These are phyloP conservation scores for Megacollybia platyphylla DNA, from an alignment of 1,284 basidiomycete species.

Conservation along the genomic window DNA sequence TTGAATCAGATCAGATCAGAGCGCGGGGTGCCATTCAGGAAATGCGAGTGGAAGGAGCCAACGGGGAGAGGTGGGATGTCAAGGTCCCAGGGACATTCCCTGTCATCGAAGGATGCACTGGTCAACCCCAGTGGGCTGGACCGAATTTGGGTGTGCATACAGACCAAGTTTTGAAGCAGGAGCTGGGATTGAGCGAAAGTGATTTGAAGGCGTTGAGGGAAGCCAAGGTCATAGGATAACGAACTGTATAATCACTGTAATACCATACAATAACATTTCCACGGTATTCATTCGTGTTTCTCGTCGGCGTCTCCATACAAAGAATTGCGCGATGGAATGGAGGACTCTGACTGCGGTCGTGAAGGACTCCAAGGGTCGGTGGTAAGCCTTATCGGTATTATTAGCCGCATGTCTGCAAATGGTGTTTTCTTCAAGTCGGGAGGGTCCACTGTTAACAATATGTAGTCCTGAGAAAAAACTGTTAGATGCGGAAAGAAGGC, in stretches of 20 bases:
- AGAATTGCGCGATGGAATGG: too few species aligned
- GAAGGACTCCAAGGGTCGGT: constrained; percentile 44
- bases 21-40: constrained; percentile 46
- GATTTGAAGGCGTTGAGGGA: constrained; percentile 30
- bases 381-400: constrained; percentile 51
- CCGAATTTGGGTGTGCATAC: constrained; percentile 56
- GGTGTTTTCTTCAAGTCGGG: constrained; percentile 38
- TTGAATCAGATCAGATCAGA: constrained; percentile 40
- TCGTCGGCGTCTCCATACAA: too few species aligned
- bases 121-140: constrained; percentile 51
- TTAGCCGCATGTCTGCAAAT: constrained; percentile 44
- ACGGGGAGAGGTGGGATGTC: constrained; percentile 36
- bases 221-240: constrained; percentile 32
- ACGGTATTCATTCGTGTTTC: too few species aligned
- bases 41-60: constrained; percentile 31
- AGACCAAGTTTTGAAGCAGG: constrained; percentile 36
- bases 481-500: not conserved
- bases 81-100: constrained; percentile 57
- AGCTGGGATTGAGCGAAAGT: constrained; percentile 31
- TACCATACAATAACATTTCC: too few species aligned
- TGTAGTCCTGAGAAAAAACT: constrained; percentile 34
- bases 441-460: constrained; percentile 48
- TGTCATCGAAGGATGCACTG: constrained; percentile 40
- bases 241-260: too few species aligned
- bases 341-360: too few species aligned